A percentile compares a stretch with the other conserved stretches of the same genome.
phyloP scores from a whole-genome alignment of 2,329 filamentous ascomycete genomes.

The Scorias spongiosa region DNA sequence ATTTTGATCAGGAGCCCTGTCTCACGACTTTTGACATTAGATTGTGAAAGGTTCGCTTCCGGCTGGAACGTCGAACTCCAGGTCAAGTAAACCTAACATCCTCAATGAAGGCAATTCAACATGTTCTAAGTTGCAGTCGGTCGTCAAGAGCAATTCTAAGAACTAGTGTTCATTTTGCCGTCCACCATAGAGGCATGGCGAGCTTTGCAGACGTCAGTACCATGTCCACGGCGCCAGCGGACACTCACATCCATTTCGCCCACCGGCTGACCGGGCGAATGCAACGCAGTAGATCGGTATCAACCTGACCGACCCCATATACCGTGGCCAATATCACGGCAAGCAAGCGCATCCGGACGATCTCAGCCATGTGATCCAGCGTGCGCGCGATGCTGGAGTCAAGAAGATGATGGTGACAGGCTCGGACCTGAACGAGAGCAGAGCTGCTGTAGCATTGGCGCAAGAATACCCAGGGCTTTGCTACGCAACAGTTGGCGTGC shows the following conservation, averaged over 20 bases:
- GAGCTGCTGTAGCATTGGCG: constrained; percentile 58
- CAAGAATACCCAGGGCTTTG: constrained; percentile 61
- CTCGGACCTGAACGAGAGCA: constrained; percentile 66
- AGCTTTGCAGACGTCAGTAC: neutral
- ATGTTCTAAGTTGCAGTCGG: too few species aligned
- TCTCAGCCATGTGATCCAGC: constrained; percentile 58
- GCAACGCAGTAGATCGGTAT: constrained; percentile 54
- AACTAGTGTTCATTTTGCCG: too few species aligned
- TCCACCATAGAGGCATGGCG: neutral
- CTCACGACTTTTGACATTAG: too few species aligned
- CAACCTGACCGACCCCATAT: constrained; percentile 88
- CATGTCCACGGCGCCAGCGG: neutral
- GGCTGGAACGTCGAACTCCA: too few species aligned
- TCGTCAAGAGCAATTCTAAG: too few species aligned
- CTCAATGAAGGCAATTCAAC: too few species aligned
- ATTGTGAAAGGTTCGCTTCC: too few species aligned
- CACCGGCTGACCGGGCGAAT: neutral
- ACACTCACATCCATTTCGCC: neutral
- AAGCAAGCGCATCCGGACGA: constrained; percentile 62
- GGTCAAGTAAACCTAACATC: too few species aligned
- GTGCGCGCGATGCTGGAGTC: constrained; percentile 66
- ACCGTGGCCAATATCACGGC: constrained; percentile 69
- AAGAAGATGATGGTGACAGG: constrained; percentile 86
- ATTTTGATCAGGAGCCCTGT: too few species aligned
- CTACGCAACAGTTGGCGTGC: constrained; percentile 83